These are phyloP conservation scores for Coniochaeta hoffmannii DNA, from an alignment of 2,329 filamentous ascomycete genomes.

Conservation along the genomic window DNA sequence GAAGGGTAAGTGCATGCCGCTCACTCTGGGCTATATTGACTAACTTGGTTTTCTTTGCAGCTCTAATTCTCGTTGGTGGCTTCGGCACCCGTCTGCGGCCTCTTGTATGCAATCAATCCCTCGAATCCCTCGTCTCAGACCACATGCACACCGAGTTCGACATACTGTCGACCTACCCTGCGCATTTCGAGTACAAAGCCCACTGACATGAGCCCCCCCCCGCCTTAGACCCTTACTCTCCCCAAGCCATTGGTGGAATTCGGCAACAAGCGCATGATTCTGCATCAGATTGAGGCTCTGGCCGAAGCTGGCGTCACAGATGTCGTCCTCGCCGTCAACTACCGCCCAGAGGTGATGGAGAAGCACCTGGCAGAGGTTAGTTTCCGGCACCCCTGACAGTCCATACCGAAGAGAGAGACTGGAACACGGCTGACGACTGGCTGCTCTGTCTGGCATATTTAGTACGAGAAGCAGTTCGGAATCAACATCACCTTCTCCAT, in stretches of 20 bases:
- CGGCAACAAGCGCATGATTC: slow-evolving; percentile 98
- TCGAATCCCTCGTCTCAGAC: slow-evolving; percentile 8
- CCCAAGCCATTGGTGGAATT: slow-evolving; percentile 98
- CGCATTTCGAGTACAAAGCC: slow-evolving; percentile 13
- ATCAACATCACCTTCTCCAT: slow-evolving; percentile 97
- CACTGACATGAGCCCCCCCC: not conserved
- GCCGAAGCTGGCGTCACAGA: slow-evolving; percentile 92
- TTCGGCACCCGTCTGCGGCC: slow-evolving; percentile 97
- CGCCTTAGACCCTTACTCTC: slow-evolving; percentile 78
- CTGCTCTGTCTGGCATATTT: slow-evolving; percentile 8
- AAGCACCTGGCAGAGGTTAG: slow-evolving; percentile 79
- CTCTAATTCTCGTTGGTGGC: slow-evolving; percentile 97
- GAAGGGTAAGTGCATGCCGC: slow-evolving; percentile 28
- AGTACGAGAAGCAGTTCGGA: slow-evolving; percentile 88
- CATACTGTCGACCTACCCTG: slow-evolving; percentile 2
- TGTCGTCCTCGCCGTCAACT: slow-evolving; percentile 97
- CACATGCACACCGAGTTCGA: too few relatives aligned
- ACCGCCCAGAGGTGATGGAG: slow-evolving; percentile 97
- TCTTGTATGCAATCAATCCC: slow-evolving; percentile 57
- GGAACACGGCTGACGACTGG: not conserved
- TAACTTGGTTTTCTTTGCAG: slow-evolving; percentile 36
- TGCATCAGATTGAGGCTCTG: slow-evolving; percentile 93
- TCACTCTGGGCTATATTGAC: slow-evolving; percentile 11
- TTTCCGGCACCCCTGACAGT: slow-evolving; percentile 5
- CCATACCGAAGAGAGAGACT: not conserved